These are phyloP conservation scores for Pleurotus citrinopileatus DNA, from an alignment of 768 basidiomycete species.

Conservation along the genomic window DNA sequence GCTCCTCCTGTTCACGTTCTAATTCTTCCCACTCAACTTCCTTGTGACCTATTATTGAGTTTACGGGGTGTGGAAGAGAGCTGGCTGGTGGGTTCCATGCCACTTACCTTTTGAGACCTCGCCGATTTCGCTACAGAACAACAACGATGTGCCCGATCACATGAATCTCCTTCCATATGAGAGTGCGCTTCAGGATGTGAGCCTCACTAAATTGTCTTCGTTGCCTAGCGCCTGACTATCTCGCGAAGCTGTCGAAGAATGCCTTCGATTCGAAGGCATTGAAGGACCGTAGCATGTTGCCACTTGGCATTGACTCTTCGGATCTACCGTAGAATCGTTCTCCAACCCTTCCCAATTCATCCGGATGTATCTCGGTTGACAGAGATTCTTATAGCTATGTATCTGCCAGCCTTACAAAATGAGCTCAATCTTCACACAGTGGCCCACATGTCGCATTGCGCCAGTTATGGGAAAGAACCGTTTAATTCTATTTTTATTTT, in stretches of 20 bases:
- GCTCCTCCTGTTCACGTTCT: conserved; percentile 71
- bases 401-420: too few species aligned
- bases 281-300: conserved; percentile 51
- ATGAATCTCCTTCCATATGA: conserved; percentile 68
- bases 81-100: conserved; percentile 42
- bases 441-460: too few species aligned
- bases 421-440: too few species aligned
- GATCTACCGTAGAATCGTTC: conserved; percentile 14
- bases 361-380: neutral
- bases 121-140: conserved; percentile 34
- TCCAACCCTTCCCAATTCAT: neutral
- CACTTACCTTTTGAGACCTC: conserved; percentile 5
- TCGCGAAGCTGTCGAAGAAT: conserved; percentile 46
- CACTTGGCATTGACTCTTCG: conserved; percentile 45
- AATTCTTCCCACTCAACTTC: conserved; percentile 71
- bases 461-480: too few species aligned
- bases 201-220: conserved; percentile 20
- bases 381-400: too few species aligned
- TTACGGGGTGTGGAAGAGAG: conserved; percentile 71
- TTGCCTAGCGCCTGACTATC: conserved; percentile 10
- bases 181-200: conserved; percentile 61
- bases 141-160: conserved; percentile 61
- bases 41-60: conserved; percentile 63
- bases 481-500: too few species aligned
- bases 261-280: conserved; percentile 48